Evolutionary conservation across 2,329 filamentous ascomycete species (phyloP), one percentile per base, ranked within the genome.

Genomic region (Fusarium xyrophilum): DNA sequence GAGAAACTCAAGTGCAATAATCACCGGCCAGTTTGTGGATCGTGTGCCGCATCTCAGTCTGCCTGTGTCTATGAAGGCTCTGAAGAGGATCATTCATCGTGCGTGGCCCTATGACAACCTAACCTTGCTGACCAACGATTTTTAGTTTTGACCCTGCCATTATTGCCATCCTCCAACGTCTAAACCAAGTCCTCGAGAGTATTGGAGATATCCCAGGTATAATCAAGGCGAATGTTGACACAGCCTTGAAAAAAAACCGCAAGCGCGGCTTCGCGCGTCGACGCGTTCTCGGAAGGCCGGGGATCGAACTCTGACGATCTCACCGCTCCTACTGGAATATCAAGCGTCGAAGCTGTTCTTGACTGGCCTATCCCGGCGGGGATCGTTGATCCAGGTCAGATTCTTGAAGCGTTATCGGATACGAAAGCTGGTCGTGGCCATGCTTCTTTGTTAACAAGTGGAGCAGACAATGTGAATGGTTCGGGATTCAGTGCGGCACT

Each of bases 401-500:
- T 23, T 23, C 21, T 23, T 4, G 21, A 23, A 7, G 21, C 39
- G 12, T 10, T 23, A 12, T 17, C 39, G 7, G 21, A 40, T 40
- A 40, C 39, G 3, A 17, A 12, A 40, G 39, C 21, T 9, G 7
- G 4, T 7, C 5, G 21, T 23, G 21, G 21, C 4, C 14, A 17
- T 23, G 9, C 14, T 33, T 33, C 38, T 13, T 21, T 4, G 23
- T 7, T 40, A 9, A 23, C 15, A 10, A 2, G 13, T 7, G 14
- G 6, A 23, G 4, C 21, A 23, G 38, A 11, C n/a, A n/a, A n/a
- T n/a, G n/a, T n/a, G 5, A 17, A 6, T 23, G 10, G 14, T 23
- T 7, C 14, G 2, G 14, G 6, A 9, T 15, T 15, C 21, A 23
- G 5, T 17, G 9, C 9, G 10, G 14, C 3, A 7, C 1, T 7